Evolutionary conservation across 495 filamentous ascomycete genomes (phyloP), one percentile per base, ranked within the genome.

Genomic region (Penicillium chermesinum): DNA sequence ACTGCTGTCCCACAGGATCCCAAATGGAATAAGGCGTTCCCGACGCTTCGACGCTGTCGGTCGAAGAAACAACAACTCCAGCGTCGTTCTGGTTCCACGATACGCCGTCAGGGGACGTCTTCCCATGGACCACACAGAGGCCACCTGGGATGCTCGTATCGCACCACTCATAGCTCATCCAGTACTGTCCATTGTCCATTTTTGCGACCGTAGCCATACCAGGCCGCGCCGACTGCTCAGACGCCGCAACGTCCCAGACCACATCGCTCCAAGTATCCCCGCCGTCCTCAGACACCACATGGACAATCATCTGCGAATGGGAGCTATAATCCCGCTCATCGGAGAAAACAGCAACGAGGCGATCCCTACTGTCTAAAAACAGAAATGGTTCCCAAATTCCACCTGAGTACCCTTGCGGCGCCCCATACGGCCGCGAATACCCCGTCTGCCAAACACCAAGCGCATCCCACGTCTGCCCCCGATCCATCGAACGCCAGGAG

Each of bases 101-200:
- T 22, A 42, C 39, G 15, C 39, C 39, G 14, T 42, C 39, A 25
- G 39, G 13, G 16, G 39, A 42, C n/a, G 39, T 42, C 19, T 42
- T 42, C 20, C 14, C 17, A 19, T 22, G 39, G 13, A 22, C 8
- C 13, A n/a, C 18, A 22, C 39, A 42, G 18, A 30, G 25, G 5
- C 4, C 10, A 30, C 25, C 27, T 42, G 19, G 39, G 39, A 19
- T 25, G 27, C 25, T 30, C 25, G 4, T 30, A 30, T 30, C 39
- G 13, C 39, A 42, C 5, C 20, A 42, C 14, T 42, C 39, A 25
- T 42, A 42, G 39, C 39, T 42, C 20, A 42, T 22, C 9, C 21
- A n/a, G 20, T 46, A 46, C 13, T 46, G 33, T 3, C 33, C 44
- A 46, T 46, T 46, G 34, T 46, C 44, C 44, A 46, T 46, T 20